Percentiles rank a stretch among this genome's conserved stretches.
phyloP scores from a whole-genome alignment of 1,284 basidiomycete genomes.

The Termitomyces sp. region DNA sequence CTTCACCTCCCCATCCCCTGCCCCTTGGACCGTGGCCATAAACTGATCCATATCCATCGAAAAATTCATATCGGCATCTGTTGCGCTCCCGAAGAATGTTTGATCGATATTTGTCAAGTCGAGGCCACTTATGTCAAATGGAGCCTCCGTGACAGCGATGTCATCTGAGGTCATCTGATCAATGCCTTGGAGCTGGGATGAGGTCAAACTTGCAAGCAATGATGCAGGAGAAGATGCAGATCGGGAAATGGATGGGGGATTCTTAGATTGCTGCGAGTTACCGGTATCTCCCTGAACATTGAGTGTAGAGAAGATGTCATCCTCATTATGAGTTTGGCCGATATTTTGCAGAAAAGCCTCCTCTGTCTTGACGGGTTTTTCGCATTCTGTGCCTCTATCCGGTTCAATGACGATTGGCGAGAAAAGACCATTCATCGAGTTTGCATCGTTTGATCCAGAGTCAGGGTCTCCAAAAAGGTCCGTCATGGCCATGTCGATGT shows the following conservation, averaged over 20 bases:
- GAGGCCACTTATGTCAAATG: conserved; percentile 39
- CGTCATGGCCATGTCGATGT: conserved; percentile 55
- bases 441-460: conserved; percentile 26
- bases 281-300: conserved; percentile 13
- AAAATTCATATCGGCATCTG: conserved; percentile 28
- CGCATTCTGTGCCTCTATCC: conserved; percentile 8
- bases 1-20: conserved; percentile 7
- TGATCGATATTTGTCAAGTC: conserved; percentile 33
- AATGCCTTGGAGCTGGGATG: conserved; percentile 21
- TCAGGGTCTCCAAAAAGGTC: conserved; percentile 49
- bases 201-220: conserved; percentile 33
- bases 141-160: conserved; percentile 15
- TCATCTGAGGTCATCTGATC: conserved; percentile 20
- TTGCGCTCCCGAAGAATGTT: conserved; percentile 29
- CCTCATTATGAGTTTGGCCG: conserved; percentile 12
- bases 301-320: conserved; percentile 28
- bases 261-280: conserved; percentile 12
- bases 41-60: conserved; percentile 33
- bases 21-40: conserved; percentile 19
- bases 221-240: conserved; percentile 32
- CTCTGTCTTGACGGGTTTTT: conserved; percentile 18
- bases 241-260: conserved; percentile 6
- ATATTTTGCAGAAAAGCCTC: conserved; percentile 22
- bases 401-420: conserved; percentile 32
- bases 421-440: conserved; percentile 39